Base-by-base conservation (phyloP, 371 early-diverging fungal species). In the Coemansia sp. region DNA sequence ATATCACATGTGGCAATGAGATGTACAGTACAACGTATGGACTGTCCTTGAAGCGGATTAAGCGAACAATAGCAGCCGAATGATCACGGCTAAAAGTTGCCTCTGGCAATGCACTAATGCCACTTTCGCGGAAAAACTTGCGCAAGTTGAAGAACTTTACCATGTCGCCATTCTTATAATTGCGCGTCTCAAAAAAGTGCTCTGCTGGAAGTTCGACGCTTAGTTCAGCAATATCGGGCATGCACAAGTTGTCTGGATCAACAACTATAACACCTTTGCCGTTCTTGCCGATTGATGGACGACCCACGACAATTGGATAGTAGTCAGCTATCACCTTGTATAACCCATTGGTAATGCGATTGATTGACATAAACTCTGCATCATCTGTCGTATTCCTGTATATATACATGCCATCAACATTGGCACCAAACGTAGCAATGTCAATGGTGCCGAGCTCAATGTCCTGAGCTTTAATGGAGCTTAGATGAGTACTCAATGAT, bases 171-270 rank as follows among this genome's bases (percentile, higher is more conserved):
- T 16, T 52, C 20, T 40, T 9, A 5, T 5, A 14, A 6, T 47
- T 21, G 0, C 51, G 58, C 0, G 59, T 67, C 18, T 39, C 48
- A 18, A 77, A 59, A 48, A 74, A 77, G 21, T 12, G 9, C 14
- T 65, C 69, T 16, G 63, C 69, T 1, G 74, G 75, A 16, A 62
- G 60, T 8, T 58, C 64, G 18, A 77, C 53, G 1, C 21, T 8
- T 1, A 77, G 23, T 11, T 75, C 78, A 12, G 57, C 75, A 23
- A 77, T 28, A 44, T 73, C 68, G 1, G 75, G 78, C 62, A 77
- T 23, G 57, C 64, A 61, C 55, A 69, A 47, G 63, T 75, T 65
- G 21, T 16, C 30, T 0, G 78, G 78, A 18, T 75, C 68, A 2
- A 77, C 63, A 0, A 23, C 20, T 7, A 77, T 54, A 18, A 69